A percentile compares a stretch with the other conserved stretches of the same genome.
Conservation (phyloP, 306 rosid species). For the Lathyrus aphaca region DNA sequence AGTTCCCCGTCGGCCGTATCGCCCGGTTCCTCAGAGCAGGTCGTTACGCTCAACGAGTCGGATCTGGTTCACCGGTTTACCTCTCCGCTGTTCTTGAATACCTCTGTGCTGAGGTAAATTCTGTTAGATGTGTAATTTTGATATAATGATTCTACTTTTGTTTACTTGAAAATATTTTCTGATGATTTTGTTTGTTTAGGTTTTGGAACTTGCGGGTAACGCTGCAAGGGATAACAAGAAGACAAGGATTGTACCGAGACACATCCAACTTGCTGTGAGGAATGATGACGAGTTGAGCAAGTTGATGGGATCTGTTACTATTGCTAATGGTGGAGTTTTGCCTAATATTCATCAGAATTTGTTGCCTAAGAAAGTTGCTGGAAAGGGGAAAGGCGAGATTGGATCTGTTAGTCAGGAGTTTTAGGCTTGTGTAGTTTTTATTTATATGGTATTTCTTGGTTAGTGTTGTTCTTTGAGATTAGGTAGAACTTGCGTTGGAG, state of each 20-base stretch:
- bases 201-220: slow-evolving; percentile 65
- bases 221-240: slow-evolving; percentile 82
- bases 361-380: slow-evolving; percentile 59
- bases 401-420: slow-evolving; percentile 65
- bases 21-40: slow-evolving; percentile 79
- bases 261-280: slow-evolving; percentile 81
- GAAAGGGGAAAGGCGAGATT: slow-evolving; percentile 52
- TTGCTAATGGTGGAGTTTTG: slow-evolving; percentile 64
- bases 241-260: slow-evolving; percentile 66
- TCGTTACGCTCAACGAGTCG: slow-evolving; percentile 73
- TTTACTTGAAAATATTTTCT: too few species aligned
- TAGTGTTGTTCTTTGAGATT: background rate
- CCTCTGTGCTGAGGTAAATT: slow-evolving; percentile 78
- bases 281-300: slow-evolving; percentile 80
- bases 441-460: background rate
- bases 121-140: background rate
- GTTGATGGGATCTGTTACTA: slow-evolving; percentile 70
- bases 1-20: slow-evolving; percentile 86
- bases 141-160: too few species aligned
- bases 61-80: slow-evolving; percentile 81
- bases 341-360: slow-evolving; percentile 65
- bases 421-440: background rate
- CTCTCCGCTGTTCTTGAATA: slow-evolving; percentile 90
- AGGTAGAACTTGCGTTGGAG: background rate
- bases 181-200: slow-evolving; percentile 35